These are phyloP conservation scores for Monilinia fructicola DNA, from an alignment of 2,329 filamentous ascomycete species.

Conservation along the genomic window DNA sequence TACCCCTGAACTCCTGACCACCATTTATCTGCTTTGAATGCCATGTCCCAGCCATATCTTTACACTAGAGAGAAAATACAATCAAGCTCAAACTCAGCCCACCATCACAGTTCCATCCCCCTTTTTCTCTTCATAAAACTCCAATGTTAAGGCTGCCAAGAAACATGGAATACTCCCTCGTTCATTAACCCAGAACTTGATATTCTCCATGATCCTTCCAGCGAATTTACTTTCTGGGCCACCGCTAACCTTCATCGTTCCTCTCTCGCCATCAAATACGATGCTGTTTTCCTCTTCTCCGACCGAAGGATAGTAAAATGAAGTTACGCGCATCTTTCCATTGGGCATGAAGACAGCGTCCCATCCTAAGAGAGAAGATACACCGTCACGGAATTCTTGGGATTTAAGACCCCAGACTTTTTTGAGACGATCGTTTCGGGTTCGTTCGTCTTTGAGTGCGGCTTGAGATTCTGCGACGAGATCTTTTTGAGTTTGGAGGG, in stretches of 20 bases:
- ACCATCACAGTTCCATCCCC: slow-evolving; percentile 36
- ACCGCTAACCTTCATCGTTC: slow-evolving; percentile 96
- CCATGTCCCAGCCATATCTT: not conserved
- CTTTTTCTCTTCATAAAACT: slow-evolving; percentile 75
- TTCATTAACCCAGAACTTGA: slow-evolving; percentile 94
- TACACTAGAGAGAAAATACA: not conserved
- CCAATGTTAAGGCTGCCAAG: slow-evolving; percentile 82
- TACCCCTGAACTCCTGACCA: not conserved
- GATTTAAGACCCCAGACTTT: slow-evolving; percentile 92
- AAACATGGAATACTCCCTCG: slow-evolving; percentile 93
- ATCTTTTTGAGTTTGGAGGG: slow-evolving; percentile 71
- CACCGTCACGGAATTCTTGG: slow-evolving; percentile 91
- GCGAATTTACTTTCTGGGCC: slow-evolving; percentile 87
- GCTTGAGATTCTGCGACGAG: slow-evolving; percentile 71
- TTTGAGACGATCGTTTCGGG: slow-evolving; percentile 80
- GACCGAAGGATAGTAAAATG: slow-evolving; percentile 72
- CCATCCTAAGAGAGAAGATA: slow-evolving; percentile 89
- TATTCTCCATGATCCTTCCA: slow-evolving; percentile 76
- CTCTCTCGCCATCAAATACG: slow-evolving; percentile 88
- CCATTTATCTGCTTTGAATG: not conserved
- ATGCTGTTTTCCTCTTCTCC: slow-evolving; percentile 66
- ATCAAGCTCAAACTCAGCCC: slow-evolving; percentile 1
- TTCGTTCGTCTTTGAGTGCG: slow-evolving; percentile 72
- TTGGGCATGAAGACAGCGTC: slow-evolving; percentile 96
- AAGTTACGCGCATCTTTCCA: slow-evolving; percentile 89